Evolutionary conservation across 2,329 filamentous ascomycete genomes (phyloP).

Genomic region (Monascus ruber): DNA sequence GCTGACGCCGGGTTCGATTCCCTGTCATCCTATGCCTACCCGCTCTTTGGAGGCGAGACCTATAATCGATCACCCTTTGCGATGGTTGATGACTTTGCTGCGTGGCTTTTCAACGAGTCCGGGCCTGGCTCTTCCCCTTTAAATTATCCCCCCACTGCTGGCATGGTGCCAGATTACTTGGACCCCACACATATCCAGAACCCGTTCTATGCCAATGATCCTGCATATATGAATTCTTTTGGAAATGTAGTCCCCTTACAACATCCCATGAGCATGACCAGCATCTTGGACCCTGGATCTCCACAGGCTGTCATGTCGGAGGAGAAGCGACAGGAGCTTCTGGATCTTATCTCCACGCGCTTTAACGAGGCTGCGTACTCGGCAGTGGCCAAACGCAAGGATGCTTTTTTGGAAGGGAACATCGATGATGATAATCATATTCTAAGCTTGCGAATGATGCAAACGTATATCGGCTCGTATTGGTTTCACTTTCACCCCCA

Average conservation of each 20-base stretch:
- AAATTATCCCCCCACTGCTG: conserved; percentile 31
- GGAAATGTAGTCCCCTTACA: conserved; percentile 41
- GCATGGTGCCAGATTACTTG: conserved; percentile 30
- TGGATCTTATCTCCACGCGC: conserved; percentile 66
- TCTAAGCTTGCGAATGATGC: conserved; percentile 87
- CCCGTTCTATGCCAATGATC: conserved; percentile 41
- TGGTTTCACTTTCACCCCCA: conserved; percentile 94
- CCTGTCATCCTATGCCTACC: conserved; percentile 46
- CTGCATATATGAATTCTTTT: conserved; percentile 37
- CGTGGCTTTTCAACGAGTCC: conserved; percentile 68
- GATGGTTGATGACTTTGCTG: conserved; percentile 77
- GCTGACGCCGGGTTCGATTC: conserved; percentile 23
- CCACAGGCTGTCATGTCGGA: conserved; percentile 75
- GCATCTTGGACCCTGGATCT: conserved; percentile 66
- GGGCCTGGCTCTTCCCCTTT: conserved; percentile 44
- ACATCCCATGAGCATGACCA: conserved; percentile 84
- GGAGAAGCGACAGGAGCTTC: conserved; percentile 71
- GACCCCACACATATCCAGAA: conserved; percentile 37
- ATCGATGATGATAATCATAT: conserved; percentile 50
- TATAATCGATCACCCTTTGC: conserved; percentile 80
- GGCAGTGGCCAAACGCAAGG: conserved; percentile 62
- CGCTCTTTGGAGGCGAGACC: conserved; percentile 75
- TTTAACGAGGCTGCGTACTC: conserved; percentile 74
- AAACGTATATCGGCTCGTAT: conserved; percentile 83
- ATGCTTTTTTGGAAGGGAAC: conserved; percentile 67